phyloP scores from a whole-genome alignment of 1,139 yeast genomes.

The Yamadazyma diospyri region DNA sequence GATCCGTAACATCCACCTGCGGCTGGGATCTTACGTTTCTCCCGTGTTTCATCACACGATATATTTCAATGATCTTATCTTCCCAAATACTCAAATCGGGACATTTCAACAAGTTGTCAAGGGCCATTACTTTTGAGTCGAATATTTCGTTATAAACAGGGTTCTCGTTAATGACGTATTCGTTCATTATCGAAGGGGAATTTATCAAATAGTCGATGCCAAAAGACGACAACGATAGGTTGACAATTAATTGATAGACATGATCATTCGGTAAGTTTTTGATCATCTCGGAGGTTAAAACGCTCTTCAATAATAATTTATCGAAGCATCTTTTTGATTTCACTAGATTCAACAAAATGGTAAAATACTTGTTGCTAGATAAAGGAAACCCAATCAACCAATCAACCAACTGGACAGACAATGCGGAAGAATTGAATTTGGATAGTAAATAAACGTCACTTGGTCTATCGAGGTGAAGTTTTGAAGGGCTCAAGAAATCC shows the following conservation, averaged over 20 bases:
- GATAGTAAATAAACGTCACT: slow-evolving; percentile 22
- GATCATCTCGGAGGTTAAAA: slow-evolving; percentile 19
- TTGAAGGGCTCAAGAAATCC: slow-evolving; percentile 9
- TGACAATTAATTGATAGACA: slow-evolving; percentile 22
- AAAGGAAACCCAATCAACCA: slow-evolving; percentile 20
- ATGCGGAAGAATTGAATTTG: slow-evolving; percentile 21
- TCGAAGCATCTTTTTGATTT: slow-evolving; percentile 19
- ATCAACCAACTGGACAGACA: slow-evolving; percentile 16
- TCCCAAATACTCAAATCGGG: slow-evolving; percentile 27
- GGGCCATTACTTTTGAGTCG: slow-evolving; percentile 22
- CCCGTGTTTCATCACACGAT: slow-evolving; percentile 30
- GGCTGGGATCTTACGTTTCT: slow-evolving; percentile 23
- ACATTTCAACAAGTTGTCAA: slow-evolving; percentile 20
- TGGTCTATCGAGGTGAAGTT: slow-evolving; percentile 13
- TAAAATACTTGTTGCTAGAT: slow-evolving; percentile 22
- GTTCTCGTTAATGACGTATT: slow-evolving; percentile 17
- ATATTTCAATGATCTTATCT: slow-evolving; percentile 19
- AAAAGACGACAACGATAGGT: slow-evolving; percentile 21
- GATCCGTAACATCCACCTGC: slow-evolving; percentile 28
- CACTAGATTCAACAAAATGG: slow-evolving; percentile 28
- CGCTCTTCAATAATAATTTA: slow-evolving; percentile 16
- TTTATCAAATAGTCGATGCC: slow-evolving; percentile 23
- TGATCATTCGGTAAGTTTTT: slow-evolving; percentile 24
- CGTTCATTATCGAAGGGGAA: slow-evolving; percentile 25
- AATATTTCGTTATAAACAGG: slow-evolving; percentile 24